A percentile compares a stretch with the other conserved stretches of the same genome.
Conservation (phyloP, 2,329 filamentous ascomycete species). For the Penicillium sp. region DNA sequence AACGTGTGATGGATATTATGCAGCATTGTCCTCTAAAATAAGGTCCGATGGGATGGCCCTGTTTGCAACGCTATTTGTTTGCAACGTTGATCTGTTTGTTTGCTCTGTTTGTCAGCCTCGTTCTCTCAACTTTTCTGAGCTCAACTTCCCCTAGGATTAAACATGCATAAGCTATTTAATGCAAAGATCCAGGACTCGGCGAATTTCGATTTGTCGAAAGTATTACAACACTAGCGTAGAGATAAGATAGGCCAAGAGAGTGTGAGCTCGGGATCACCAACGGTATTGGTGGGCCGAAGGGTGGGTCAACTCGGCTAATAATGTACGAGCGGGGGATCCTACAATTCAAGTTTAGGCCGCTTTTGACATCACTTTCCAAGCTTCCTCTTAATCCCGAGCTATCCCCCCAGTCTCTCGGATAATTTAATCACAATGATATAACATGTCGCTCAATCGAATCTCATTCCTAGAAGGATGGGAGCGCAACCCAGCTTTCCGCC, state of each 20-base stretch:
- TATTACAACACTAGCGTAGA: background rate
- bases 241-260: background rate
- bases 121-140: too few species aligned
- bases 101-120: too few species aligned
- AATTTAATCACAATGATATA: conserved; percentile 5
- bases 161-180: too few species aligned
- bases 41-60: too few species aligned
- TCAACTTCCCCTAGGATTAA: too few species aligned
- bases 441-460: conserved; percentile 45
- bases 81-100: too few species aligned
- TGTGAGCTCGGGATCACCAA: background rate
- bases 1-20: too few species aligned
- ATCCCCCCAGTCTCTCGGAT: background rate
- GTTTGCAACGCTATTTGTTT: too few species aligned
- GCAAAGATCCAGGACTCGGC: too few species aligned
- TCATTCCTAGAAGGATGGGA: conserved; percentile 48
- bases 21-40: background rate
- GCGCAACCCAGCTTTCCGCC: conserved; percentile 32
- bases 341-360: background rate
- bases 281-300: background rate
- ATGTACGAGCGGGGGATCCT: background rate
- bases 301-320: background rate
- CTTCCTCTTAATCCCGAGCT: background rate
- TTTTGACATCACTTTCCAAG: background rate
- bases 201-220: background rate